These are phyloP conservation scores for Candida oleophila DNA, from an alignment of 805 yeast species.

Conservation along the genomic window DNA sequence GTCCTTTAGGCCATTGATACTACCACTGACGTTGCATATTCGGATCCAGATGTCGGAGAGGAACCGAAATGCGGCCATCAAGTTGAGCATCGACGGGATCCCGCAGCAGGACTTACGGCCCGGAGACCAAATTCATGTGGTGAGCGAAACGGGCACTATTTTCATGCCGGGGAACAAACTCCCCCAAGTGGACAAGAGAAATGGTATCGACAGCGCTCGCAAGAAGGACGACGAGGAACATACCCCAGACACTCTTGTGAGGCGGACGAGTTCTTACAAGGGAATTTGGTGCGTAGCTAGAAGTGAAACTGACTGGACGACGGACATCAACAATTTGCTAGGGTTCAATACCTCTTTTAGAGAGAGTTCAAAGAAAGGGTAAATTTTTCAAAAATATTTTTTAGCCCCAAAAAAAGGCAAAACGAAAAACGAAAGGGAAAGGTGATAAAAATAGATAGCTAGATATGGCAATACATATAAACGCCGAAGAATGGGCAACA, in stretches of 20 bases:
- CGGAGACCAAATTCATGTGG: conserved; percentile 79
- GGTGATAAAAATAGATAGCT: no score
- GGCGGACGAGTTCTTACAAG: conserved; percentile 22
- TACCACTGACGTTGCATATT: conserved; percentile 78
- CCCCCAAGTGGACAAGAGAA: conserved; percentile 9
- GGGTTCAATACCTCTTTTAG: conserved; percentile 88
- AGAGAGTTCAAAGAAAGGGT: conserved; percentile 18
- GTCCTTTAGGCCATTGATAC: conserved; percentile 82
- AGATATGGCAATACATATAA: no score
- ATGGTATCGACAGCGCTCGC: conserved; percentile 6
- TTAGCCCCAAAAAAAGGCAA: no score
- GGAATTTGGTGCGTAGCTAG: conserved; percentile 90
- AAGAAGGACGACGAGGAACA: conserved; percentile 5
- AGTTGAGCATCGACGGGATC: conserved; percentile 81
- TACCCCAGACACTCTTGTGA: conserved; percentile 3
- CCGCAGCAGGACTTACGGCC: conserved; percentile 64
- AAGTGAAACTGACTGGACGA: conserved; percentile 87
- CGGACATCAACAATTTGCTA: conserved; percentile 79
- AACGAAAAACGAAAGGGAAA: neutral
- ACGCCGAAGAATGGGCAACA: no score
- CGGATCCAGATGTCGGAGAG: conserved; percentile 58
- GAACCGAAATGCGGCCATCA: conserved; percentile 38
- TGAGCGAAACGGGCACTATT: conserved; percentile 63
- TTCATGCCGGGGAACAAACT: conserved; percentile 52
- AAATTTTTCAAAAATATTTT: neutral